phyloP scores from a whole-genome alignment of 2,329 filamentous ascomycete genomes.

The Escovopsis sp. region DNA sequence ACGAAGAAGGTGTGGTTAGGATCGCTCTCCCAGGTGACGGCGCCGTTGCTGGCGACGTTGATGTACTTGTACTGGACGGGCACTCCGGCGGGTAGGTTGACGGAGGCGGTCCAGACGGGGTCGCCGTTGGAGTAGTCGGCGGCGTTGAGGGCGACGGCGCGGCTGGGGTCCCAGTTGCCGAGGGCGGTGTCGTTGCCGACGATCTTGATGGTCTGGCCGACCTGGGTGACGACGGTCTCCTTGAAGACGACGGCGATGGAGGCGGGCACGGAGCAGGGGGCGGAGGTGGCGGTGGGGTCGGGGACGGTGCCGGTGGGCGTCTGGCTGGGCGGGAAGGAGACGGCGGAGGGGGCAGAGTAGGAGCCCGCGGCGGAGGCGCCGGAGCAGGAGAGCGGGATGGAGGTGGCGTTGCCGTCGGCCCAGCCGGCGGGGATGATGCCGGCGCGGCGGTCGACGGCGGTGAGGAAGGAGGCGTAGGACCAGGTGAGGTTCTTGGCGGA shows the following conservation, averaged over 20 bases:
- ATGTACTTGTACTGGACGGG: conserved; percentile 56
- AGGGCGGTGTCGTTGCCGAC: conserved; percentile 44
- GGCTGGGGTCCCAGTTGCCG: conserved; percentile 44
- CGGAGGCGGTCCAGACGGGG: conserved; percentile 44
- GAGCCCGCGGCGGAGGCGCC: conserved; percentile 31
- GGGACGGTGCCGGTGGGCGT: conserved; percentile 24
- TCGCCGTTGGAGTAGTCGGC: conserved; percentile 42
- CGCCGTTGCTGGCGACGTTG: conserved; percentile 37
- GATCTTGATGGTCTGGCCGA: conserved; percentile 51
- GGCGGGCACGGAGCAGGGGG: conserved; percentile 23
- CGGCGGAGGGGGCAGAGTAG: conserved; percentile 34
- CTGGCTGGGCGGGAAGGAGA: conserved; percentile 34
- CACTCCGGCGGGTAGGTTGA: conserved; percentile 40
- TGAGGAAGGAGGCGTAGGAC: conserved; percentile 59
- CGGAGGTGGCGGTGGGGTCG: conserved; percentile 13
- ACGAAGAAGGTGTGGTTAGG: conserved; percentile 29
- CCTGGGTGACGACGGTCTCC: conserved; percentile 39
- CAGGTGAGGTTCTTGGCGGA: conserved; percentile 57
- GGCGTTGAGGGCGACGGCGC: conserved; percentile 42
- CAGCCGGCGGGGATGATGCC: conserved; percentile 42
- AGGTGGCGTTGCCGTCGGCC: conserved; percentile 30
- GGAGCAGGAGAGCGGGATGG: conserved; percentile 34
- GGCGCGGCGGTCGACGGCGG: conserved; percentile 41
- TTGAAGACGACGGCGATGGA: conserved; percentile 49
- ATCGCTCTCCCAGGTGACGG: conserved; percentile 50